Conservation (phyloP, 345 rosid genomes). For the Eucalyptus marginata region DNA sequence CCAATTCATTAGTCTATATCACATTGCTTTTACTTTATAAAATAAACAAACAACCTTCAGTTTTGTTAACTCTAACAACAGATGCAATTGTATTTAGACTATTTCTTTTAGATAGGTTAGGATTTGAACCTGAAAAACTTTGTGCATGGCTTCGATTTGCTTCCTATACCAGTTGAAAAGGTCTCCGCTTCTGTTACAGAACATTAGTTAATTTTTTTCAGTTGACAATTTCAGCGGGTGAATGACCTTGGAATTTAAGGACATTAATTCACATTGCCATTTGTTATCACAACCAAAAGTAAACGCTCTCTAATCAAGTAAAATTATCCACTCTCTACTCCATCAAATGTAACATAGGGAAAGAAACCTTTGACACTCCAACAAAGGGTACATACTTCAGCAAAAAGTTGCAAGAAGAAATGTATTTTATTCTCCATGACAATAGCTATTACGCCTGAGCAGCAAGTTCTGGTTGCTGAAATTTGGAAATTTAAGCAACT, state of each 20-base stretch:
- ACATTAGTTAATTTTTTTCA: conserved; percentile 58
- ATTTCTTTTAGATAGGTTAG: conserved; percentile 49
- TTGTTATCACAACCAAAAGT: background rate
- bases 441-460: background rate
- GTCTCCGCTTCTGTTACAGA: conserved; percentile 77
- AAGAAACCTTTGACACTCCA: background rate
- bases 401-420: background rate
- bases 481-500: background rate
- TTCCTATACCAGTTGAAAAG: conserved; percentile 78
- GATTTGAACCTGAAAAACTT: conserved; percentile 95
- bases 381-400: background rate
- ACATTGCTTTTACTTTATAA: conserved; percentile 16
- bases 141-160: conserved; percentile 98
- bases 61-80: conserved; percentile 14
- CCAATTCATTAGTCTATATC: conserved; percentile 52
- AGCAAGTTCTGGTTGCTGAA: background rate
- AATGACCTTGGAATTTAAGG: conserved; percentile 15
- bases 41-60: conserved; percentile 5
- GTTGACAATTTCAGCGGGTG: conserved; percentile 33
- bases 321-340: background rate
- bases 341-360: background rate
- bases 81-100: conserved; percentile 30
- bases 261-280: background rate
- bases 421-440: background rate
- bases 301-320: background rate